These are phyloP conservation scores for Plasmodium coatneyi DNA, from an alignment of 169 alveolate genomes.

Conservation along the genomic window DNA sequence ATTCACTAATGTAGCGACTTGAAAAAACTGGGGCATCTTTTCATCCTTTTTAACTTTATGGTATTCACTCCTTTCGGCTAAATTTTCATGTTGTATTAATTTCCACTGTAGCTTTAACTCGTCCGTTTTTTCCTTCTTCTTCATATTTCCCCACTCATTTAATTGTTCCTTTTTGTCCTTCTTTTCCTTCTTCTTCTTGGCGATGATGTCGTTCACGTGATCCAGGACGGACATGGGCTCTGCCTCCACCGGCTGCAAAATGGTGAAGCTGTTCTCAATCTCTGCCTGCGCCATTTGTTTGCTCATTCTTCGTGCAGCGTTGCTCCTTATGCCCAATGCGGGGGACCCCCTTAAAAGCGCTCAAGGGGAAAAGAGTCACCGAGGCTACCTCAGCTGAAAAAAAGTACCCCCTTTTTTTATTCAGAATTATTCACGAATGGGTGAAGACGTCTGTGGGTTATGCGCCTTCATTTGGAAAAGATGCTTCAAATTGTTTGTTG, in stretches of 20 bases:
- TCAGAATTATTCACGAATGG: not conserved
- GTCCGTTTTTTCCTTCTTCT: slow-evolving; percentile 60
- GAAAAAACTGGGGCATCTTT: slow-evolving; percentile 73
- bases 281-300: not conserved
- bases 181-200: slow-evolving; percentile 19
- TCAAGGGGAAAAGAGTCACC: not conserved
- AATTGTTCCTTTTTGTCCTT: slow-evolving; percentile 25
- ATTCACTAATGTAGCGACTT: slow-evolving; percentile 74
- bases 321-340: not conserved
- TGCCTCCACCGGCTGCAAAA: slow-evolving; percentile 9
- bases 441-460: not conserved
- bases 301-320: not conserved
- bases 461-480: not conserved
- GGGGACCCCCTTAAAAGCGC: not conserved
- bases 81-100: slow-evolving; percentile 64
- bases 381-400: not conserved
- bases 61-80: slow-evolving; percentile 35
- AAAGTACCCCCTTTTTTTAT: not conserved
- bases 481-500: not conserved
- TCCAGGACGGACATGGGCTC: slow-evolving; percentile 63
- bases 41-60: slow-evolving; percentile 72
- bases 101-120: slow-evolving; percentile 72
- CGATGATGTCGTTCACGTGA: slow-evolving; percentile 42
- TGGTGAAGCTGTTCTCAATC: not conserved
- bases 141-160: slow-evolving; percentile 71